Evolutionary conservation across 1,284 basidiomycete genomes (phyloP), one percentile per base, ranked within the genome.

Genomic region (Ceratobasidium sp.): DNA sequence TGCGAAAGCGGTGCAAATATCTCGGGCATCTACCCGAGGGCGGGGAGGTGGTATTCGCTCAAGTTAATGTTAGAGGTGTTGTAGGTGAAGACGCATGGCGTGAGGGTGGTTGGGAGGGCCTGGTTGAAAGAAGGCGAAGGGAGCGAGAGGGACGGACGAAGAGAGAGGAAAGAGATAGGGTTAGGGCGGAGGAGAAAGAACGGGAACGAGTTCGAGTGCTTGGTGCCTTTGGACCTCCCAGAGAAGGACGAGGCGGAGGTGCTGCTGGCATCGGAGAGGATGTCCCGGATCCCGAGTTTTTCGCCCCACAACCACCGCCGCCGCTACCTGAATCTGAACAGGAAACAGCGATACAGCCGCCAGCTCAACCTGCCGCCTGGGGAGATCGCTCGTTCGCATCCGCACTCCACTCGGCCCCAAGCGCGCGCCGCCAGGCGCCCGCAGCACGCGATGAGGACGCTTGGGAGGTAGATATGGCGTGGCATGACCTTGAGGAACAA

Each of bases 1-100:
- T 99, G 28, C 91, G 96, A 63, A 93, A 95, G 83, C 91, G 96
- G 58, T 98, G 95, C 87, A 98, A 97, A 83, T 99, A 99, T 84
- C 92, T 99, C 75, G 90, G 90, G 2, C 97, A 99, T 83, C 87
- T 99, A 79, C 95, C 97, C 0, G 92, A 95, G 79, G 93, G 95
- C 63, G 92, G 94, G 17, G 96, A 99, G 82, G 94, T 99, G 54
- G 92, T 97, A 15, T 99, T 99, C 83, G 87, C 99, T 77, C 97
- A 99, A 84, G 91, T 95, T 2, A 92, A 98, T 82, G 86, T 98
- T 10, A 86, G 88, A 74, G 86, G 85, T 10, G 92, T 97, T 31
- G 93, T 97, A 26, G 91, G 93, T 61, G 80, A 80, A 10, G 91
- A 61, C 26, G 69, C 69, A 91, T 10, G 90, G 90, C 0, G 83